Evolutionary conservation across 805 yeast species (phyloP).

Genomic region (Diddensiella transvaalensis): DNA sequence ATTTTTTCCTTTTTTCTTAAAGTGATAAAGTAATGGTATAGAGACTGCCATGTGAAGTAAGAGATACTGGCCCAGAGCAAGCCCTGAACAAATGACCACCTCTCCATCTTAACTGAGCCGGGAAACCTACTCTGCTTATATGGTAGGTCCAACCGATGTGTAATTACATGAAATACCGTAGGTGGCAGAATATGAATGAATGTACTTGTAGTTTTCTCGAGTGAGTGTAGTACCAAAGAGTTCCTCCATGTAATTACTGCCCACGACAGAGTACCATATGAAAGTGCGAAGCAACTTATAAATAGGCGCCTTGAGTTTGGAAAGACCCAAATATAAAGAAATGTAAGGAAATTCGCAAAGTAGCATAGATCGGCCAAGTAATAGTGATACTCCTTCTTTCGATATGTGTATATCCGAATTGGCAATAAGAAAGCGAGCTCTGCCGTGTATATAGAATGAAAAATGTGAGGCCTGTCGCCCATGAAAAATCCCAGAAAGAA

Average conservation of each 20-base stretch:
- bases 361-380: conserved; percentile 92
- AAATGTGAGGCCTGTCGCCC: conserved; percentile 71
- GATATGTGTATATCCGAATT: conserved; percentile 75
- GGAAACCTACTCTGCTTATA: conserved; percentile 62
- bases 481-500: conserved; percentile 71
- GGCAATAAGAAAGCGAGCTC: conserved; percentile 70
- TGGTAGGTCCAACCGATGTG: conserved; percentile 64
- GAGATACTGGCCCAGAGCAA: conserved; percentile 74
- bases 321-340: conserved; percentile 75
- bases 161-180: conserved; percentile 76
- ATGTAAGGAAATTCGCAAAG: conserved; percentile 70
- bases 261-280: conserved; percentile 86
- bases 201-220: conserved; percentile 88
- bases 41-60: conserved; percentile 84
- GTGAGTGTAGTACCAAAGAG: conserved; percentile 83
- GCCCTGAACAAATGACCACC: conserved; percentile 70
- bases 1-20: conserved; percentile 74
- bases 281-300: conserved; percentile 78
- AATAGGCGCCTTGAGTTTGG: conserved; percentile 72
- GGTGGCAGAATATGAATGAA: conserved; percentile 93
- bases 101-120: conserved; percentile 65
- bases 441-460: conserved; percentile 71
- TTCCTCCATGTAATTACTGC: conserved; percentile 97
- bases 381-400: conserved; percentile 74
- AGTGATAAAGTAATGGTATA: conserved; percentile 90